Evolutionary conservation across 2,329 filamentous ascomycete species (phyloP), one percentile per base, ranked within the genome.

Genomic region (Verticillium albo-atrum): DNA sequence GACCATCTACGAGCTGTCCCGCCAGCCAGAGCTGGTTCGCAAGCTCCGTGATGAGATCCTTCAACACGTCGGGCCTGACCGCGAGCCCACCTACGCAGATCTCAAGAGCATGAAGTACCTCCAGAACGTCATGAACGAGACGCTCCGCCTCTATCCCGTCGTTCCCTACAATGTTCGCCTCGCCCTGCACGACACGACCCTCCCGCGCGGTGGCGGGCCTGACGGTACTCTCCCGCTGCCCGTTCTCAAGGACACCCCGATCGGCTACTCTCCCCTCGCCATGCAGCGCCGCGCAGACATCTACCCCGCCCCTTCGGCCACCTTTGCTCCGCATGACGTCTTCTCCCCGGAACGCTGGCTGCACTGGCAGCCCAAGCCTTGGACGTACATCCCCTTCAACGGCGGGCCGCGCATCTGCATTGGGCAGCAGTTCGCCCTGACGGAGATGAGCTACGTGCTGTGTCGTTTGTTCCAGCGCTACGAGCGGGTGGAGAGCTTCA

Each of bases 21-120:
- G 86, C 17, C 82, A 91, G 65, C 91, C 92, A 0, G 77, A 84
- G 2, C 81, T 85, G 2, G 83, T 92, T 3, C 71, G 77, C 57
- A 90, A 86, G 70, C 80, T 97, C 56, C 86, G 92, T 26, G 74
- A 77, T 26, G 92, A 97, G 73, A 92, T 97, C 68, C 72, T 87
- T 27, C 71, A 81, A 2, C 78, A 79, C 0, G 82, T 97, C 4
- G 92, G 92, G 2, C 72, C 82, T 6, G 76, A 84, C 15, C 74
- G 80, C 6, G 75, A 79, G 3, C 88, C 88, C 0, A 92, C 89
- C 0, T 97, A 96, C 72, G 82, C 85, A 14, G 85, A 97, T 69
- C 81, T 97, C 61, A 97, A 96, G 79, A 82, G 82, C 64, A 96
- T 97, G 92, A 89, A 89, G 67, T 97, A 94, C 71, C 83, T 95